Conservation (phyloP, 2,329 filamentous ascomycete species). For the Graphiopsis chlorocephala region DNA sequence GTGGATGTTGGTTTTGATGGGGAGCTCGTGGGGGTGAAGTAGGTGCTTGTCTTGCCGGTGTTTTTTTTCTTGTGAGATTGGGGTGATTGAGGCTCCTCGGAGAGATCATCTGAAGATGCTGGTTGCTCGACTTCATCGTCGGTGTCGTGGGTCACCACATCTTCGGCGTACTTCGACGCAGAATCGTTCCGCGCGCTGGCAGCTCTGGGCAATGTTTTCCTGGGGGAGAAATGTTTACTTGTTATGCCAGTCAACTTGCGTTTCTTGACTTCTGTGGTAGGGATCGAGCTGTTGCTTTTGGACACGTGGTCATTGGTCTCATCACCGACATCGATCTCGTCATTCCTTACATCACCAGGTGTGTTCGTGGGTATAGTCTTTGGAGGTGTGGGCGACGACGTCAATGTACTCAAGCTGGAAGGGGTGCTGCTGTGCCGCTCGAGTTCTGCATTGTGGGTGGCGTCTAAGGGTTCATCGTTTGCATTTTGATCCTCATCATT, state of each 20-base stretch:
- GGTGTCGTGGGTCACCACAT: neutral
- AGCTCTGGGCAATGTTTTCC: constrained; percentile 16
- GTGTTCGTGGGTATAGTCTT: neutral
- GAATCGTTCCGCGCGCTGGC: neutral
- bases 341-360: neutral
- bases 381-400: neutral
- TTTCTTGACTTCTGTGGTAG: constrained; percentile 19
- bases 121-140: neutral
- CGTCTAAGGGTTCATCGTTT: neutral
- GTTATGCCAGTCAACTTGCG: constrained; percentile 34
- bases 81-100: neutral
- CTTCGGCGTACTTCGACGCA: neutral
- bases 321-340: neutral
- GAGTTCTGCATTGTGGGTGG: neutral
- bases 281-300: neutral
- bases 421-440: neutral
- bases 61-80: constrained; percentile 17
- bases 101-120: neutral
- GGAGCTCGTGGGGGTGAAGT: constrained; percentile 17
- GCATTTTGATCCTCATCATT: neutral
- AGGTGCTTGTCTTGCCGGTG: constrained; percentile 30
- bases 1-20: constrained; percentile 13
- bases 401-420: neutral
- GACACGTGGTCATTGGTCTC: neutral
- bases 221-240: constrained; percentile 33